A percentile compares a stretch with the other conserved stretches of the same genome.
These are phyloP conservation scores for Aspergillus unguis DNA, from an alignment of 2,329 filamentous ascomycete species.

Conservation along the genomic window DNA sequence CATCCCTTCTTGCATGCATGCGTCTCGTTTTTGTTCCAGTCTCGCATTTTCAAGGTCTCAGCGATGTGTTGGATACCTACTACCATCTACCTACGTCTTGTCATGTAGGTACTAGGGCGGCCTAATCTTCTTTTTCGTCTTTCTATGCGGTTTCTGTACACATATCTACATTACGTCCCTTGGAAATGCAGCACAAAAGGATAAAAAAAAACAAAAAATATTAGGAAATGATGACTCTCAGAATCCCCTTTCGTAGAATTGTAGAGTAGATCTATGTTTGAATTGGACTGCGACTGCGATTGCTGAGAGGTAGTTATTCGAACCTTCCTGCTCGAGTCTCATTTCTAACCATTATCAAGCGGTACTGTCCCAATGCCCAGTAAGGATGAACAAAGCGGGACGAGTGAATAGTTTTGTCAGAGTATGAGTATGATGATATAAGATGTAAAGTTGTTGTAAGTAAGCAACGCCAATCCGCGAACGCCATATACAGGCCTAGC, in stretches of 20 bases:
- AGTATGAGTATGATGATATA: no score
- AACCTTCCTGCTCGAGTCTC: no score
- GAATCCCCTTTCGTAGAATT: neutral
- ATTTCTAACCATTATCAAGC: no score
- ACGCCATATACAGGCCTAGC: constrained; percentile 1
- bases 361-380: no score
- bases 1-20: constrained; percentile 9
- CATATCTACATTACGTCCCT: neutral
- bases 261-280: no score
- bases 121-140: constrained; percentile 7
- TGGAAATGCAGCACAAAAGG: constrained; percentile 6
- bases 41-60: constrained; percentile 23
- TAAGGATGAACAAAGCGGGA: no score
- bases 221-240: neutral
- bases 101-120: constrained; percentile 1
- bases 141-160: constrained; percentile 6
- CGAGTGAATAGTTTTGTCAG: no score
- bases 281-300: no score
- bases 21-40: neutral
- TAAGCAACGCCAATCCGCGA: constrained; percentile 4
- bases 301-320: no score
- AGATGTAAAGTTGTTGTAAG: no score
- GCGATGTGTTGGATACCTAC: constrained; percentile 11
- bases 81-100: neutral
- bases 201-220: neutral